Conservation (phyloP, 2,329 filamentous ascomycete genomes). For the Penicillium expansum region DNA sequence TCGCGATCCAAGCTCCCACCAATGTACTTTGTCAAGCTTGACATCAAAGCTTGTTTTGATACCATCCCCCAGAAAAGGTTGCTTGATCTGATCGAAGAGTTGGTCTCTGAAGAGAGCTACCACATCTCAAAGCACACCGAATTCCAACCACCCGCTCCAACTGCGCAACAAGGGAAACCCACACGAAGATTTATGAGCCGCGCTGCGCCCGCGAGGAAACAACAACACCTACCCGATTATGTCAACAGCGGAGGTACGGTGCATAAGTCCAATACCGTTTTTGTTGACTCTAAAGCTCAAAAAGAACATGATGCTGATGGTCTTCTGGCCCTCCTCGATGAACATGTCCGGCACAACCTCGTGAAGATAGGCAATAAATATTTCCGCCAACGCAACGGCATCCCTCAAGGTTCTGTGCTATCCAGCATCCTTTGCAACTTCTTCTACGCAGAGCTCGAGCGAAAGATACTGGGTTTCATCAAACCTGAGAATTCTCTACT, state of each 20-base stretch:
- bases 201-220: slow-evolving; percentile 48
- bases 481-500: slow-evolving; percentile 61
- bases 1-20: slow-evolving; percentile 38
- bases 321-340: slow-evolving; percentile 66
- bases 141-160: slow-evolving; percentile 52
- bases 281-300: slow-evolving; percentile 67
- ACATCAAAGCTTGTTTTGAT: slow-evolving; percentile 90
- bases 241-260: slow-evolving; percentile 37
- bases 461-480: slow-evolving; percentile 66
- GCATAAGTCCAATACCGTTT: slow-evolving; percentile 66
- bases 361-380: slow-evolving; percentile 85
- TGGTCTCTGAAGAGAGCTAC: slow-evolving; percentile 63
- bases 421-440: slow-evolving; percentile 89
- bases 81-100: slow-evolving; percentile 60
- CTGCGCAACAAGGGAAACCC: slow-evolving; percentile 24
- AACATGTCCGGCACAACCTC: slow-evolving; percentile 82
- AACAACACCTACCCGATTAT: slow-evolving; percentile 46
- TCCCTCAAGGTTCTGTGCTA: slow-evolving; percentile 88
- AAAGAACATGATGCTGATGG: slow-evolving; percentile 56
- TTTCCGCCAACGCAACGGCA: slow-evolving; percentile 83
- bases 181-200: slow-evolving; percentile 52
- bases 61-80: slow-evolving; percentile 83
- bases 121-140: slow-evolving; percentile 71
- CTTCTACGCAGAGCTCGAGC: slow-evolving; percentile 88
- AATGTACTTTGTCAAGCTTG: slow-evolving; percentile 87